Base-by-base conservation (phyloP, 345 rosid genomes). In the Carallia brachiata region DNA sequence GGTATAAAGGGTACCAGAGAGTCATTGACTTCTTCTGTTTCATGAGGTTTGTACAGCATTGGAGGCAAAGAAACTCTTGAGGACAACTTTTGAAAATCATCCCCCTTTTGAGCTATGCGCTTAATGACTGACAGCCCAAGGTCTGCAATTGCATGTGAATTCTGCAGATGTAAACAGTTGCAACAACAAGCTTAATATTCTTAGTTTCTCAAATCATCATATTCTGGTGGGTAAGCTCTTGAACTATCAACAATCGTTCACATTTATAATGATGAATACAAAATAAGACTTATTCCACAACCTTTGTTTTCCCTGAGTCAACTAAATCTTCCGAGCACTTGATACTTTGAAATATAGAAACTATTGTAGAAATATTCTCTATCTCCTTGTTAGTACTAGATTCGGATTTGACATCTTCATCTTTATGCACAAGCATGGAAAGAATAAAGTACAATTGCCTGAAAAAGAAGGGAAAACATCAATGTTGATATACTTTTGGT, bases 141-240 rank as follows among this genome's bases (percentile, higher is more conserved):
- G 75, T 89, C 99, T 83, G 89, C 87, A 65, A 95, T 81, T 71
- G 96, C 97, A 77, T 88, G 87, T 27, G 96, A 90, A 72, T 85
- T 95, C 99, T 95, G 97, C 65, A 62, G 72, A 83, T 64, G 40
- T 36, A 66, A 77, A 71, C 63, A 70, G 67, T 66, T 50, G 63
- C 53, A 70, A 2, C 48, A 12, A 75, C 77, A 62, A 75, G 71
- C 31, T 64, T 47, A 56, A 37, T 36, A 19, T 31, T 70, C 15
- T 60, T 18, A 23, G 32, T 47, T 69, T 44, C 50, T 44, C 50
- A 44, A 44, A 10, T 44, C 16, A 44, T 13, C 50, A 44, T 44
- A 44, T 44, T 13, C 50, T 44, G 17, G 16, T 44, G 17, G 60
- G 60, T 13, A 56, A 27, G 34, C 31, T 56, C 15, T 12, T 56